Base-by-base conservation (phyloP, 1,284 basidiomycete species). In the Pseudozyma thailandica region DNA sequence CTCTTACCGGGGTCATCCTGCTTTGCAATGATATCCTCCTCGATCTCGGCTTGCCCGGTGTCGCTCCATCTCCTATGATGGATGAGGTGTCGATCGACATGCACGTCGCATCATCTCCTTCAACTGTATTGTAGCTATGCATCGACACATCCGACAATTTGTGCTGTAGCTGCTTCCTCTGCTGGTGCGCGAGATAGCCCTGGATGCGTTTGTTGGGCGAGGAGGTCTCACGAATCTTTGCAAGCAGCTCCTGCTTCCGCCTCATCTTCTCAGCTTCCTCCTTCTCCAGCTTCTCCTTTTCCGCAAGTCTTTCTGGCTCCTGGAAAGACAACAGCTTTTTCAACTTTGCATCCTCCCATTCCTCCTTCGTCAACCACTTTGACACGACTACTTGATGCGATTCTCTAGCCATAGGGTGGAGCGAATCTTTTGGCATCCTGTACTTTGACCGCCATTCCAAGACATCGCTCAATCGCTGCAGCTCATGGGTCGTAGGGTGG, bases 401-500 rank as follows among this genome's bases (percentile, higher is more conserved):
- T 18, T 72, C 58, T 25, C 61, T 71, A 4, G 77, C 72, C 65
- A 78, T 77, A 10, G 79, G 76, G 42, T 80, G 79, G 8, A 58
- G 35, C 16, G 79, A 75, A 50, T 78, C 78, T 31, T 64, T 64
- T 7, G 79, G 79, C 75, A 78, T 79, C 20, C 55, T 50, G 58
- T 79, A 78, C 51, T 80, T 80, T 42, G 65, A 62, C 9, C 66
- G 57, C 72, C 75, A 73, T 37, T 78, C 78, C 23, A 79, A 70
- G 18, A 80, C 56, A 16, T 57, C 60, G 18, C 60, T 71, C 45
- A 39, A 52, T 13, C 68, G 55, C 33, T 64, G 52, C 52, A 71
- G 49, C 18, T 60, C 49, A 43, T 77, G 62, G 2, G 78, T 77
- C 16, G 77, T 69, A 0, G 75, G 66, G 18, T 74, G 75, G 18